phyloP scores from a whole-genome alignment of 495 filamentous ascomycete genomes.

The Hyaloscypha variabilis region DNA sequence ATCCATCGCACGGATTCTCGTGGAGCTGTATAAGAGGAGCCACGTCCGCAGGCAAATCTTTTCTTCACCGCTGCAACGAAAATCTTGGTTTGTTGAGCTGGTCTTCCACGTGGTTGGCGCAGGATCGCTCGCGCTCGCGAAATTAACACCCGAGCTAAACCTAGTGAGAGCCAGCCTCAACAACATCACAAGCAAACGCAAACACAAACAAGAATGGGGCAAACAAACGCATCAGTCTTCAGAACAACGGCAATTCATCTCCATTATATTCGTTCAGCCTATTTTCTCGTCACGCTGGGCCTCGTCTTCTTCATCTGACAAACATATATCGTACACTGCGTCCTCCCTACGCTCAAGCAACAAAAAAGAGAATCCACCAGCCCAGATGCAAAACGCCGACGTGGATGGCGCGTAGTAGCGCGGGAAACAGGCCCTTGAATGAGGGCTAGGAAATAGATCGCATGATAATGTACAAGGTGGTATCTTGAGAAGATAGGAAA shows the following conservation, averaged over 20 bases:
- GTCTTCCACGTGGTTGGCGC: too few relatives aligned
- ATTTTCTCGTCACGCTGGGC: not conserved
- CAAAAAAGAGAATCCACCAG: not conserved
- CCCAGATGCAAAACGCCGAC: not conserved
- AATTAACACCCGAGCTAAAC: too few relatives aligned
- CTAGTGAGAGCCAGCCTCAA: not conserved
- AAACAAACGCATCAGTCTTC: not conserved
- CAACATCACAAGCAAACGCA: too few relatives aligned
- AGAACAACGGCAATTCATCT: not conserved
- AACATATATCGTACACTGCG: constrained; percentile 5
- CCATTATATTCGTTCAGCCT: constrained; percentile 4
- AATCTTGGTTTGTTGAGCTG: too few relatives aligned
- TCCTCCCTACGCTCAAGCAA: constrained; percentile 6
- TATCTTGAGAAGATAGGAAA: constrained; percentile 9
- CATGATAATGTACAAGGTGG: constrained; percentile 10
- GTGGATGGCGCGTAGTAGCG: not conserved
- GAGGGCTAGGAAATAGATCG: not conserved
- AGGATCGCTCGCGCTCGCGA: too few relatives aligned
- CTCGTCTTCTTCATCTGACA: not conserved
- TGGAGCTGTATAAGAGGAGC: too few relatives aligned
- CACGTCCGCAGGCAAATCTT: too few relatives aligned
- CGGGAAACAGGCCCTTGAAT: not conserved
- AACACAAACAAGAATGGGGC: too few relatives aligned
- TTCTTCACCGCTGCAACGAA: too few relatives aligned
- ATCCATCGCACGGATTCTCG: too few relatives aligned